Percentiles rank a stretch among this genome's conserved stretches.
Evolutionary conservation across 1,139 yeast genomes (phyloP).

Genomic region (Zygoascus meyerae): DNA sequence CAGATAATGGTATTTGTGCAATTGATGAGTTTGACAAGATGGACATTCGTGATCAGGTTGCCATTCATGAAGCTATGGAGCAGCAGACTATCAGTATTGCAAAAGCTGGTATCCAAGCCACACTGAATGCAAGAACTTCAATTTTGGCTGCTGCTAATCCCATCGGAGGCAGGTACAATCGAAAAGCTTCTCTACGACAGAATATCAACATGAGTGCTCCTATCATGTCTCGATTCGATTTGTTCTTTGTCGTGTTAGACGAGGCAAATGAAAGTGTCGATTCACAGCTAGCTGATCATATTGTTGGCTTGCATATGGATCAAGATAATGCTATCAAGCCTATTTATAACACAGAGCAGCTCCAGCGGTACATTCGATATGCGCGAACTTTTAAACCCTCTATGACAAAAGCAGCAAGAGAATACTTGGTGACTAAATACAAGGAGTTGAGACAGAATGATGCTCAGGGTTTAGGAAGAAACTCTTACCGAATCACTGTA

Average conservation of each 20-base stretch:
- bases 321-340: slow-evolving; percentile 88
- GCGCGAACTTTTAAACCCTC: slow-evolving; percentile 92
- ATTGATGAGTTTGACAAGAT: slow-evolving; percentile 98
- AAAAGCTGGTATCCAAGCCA: slow-evolving; percentile 97
- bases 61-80: slow-evolving; percentile 99
- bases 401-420: slow-evolving; percentile 77
- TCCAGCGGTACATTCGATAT: slow-evolving; percentile 81
- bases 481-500: slow-evolving; percentile 88
- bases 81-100: slow-evolving; percentile 98
- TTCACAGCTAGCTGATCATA: slow-evolving; percentile 84
- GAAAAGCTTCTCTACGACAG: slow-evolving; percentile 76
- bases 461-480: slow-evolving; percentile 82
- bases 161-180: slow-evolving; percentile 87
- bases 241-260: slow-evolving; percentile 90
- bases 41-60: slow-evolving; percentile 95
- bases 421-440: slow-evolving; percentile 69
- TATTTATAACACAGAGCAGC: slow-evolving; percentile 84
- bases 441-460: slow-evolving; percentile 87
- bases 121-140: slow-evolving; percentile 91
- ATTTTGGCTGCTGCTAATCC: slow-evolving; percentile 98
- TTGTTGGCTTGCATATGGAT: slow-evolving; percentile 87
- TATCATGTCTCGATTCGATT: slow-evolving; percentile 95
- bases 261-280: slow-evolving; percentile 92
- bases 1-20: slow-evolving; percentile 98
- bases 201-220: slow-evolving; percentile 98